Percentiles rank a stretch among this genome's conserved stretches.
phyloP scores from a whole-genome alignment of 306 rosid species.

The Comarum palustre region DNA sequence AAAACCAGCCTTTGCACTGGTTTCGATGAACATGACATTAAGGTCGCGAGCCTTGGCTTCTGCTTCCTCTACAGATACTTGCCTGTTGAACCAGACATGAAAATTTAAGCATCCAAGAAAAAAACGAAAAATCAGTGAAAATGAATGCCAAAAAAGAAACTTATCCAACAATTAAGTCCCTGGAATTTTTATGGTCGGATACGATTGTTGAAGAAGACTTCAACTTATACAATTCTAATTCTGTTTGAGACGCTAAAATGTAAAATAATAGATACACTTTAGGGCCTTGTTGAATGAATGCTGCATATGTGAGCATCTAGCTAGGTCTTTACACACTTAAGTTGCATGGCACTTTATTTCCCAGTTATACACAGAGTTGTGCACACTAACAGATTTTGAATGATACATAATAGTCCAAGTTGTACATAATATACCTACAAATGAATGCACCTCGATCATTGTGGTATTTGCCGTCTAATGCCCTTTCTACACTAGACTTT shows the following conservation, averaged over 20 bases:
- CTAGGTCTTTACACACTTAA: background rate
- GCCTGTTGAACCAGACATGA: conserved; percentile 42
- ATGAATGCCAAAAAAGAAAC: background rate
- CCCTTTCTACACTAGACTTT: background rate
- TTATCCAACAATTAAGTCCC: background rate
- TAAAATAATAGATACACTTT: background rate
- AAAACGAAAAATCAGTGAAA: background rate
- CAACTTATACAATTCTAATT: background rate
- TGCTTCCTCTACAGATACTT: conserved; percentile 89
- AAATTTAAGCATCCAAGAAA: conserved; percentile 4
- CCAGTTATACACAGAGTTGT: background rate
- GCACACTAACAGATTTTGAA: background rate
- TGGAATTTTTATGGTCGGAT: background rate
- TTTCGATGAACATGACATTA: conserved; percentile 82
- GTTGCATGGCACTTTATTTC: background rate
- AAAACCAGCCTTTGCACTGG: conserved; percentile 90
- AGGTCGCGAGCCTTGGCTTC: conserved; percentile 77
- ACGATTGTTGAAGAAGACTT: background rate
- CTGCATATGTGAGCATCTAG: background rate
- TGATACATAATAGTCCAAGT: background rate
- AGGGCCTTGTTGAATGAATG: background rate
- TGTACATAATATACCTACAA: background rate
- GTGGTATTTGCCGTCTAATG: background rate
- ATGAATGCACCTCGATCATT: background rate
- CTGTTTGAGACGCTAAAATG: background rate